Evolutionary conservation across 352 stramenopile species (phyloP).

Genomic region (Phytophthora quininea): DNA sequence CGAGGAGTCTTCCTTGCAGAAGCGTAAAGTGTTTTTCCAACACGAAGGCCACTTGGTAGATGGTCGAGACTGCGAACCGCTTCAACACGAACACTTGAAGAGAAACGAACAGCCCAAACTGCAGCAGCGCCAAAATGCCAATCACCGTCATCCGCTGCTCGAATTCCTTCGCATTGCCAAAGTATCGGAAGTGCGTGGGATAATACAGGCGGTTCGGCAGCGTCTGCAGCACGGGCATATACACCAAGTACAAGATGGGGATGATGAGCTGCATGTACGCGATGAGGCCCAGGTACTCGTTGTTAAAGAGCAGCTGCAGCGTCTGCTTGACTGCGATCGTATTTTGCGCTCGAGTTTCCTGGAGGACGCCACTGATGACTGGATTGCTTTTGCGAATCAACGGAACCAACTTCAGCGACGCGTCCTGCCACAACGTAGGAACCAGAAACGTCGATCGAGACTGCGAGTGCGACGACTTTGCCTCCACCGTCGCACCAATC

Average conservation of each 20-base stretch:
- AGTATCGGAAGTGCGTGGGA: slow-evolving; percentile 28
- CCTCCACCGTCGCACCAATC: background rate
- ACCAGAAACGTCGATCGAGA: background rate
- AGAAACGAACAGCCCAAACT: slow-evolving; percentile 18
- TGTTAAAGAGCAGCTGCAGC: slow-evolving; percentile 46
- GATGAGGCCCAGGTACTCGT: slow-evolving; percentile 42
- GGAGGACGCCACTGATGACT: slow-evolving; percentile 12
- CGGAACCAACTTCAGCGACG: slow-evolving; percentile 23
- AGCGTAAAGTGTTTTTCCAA: slow-evolving; percentile 40
- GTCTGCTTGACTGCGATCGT: slow-evolving; percentile 36
- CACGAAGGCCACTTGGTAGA: slow-evolving; percentile 65
- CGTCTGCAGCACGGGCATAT: slow-evolving; percentile 28
- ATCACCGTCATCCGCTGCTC: slow-evolving; percentile 29
- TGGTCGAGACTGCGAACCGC: slow-evolving; percentile 28
- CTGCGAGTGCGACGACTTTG: background rate
- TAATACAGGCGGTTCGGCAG: slow-evolving; percentile 38
- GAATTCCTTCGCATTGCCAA: slow-evolving; percentile 17
- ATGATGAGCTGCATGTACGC: slow-evolving; percentile 42
- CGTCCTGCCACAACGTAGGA: slow-evolving; percentile 20
- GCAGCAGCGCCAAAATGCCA: slow-evolving; percentile 16
- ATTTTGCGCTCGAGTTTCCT: slow-evolving; percentile 34
- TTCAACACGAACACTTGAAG: slow-evolving; percentile 33
- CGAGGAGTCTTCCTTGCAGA: slow-evolving; percentile 47
- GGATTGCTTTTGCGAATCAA: slow-evolving; percentile 17
- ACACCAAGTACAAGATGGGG: slow-evolving; percentile 38